Conservation (phyloP, 257 asterid species). For the Pogostemon cablin region DNA sequence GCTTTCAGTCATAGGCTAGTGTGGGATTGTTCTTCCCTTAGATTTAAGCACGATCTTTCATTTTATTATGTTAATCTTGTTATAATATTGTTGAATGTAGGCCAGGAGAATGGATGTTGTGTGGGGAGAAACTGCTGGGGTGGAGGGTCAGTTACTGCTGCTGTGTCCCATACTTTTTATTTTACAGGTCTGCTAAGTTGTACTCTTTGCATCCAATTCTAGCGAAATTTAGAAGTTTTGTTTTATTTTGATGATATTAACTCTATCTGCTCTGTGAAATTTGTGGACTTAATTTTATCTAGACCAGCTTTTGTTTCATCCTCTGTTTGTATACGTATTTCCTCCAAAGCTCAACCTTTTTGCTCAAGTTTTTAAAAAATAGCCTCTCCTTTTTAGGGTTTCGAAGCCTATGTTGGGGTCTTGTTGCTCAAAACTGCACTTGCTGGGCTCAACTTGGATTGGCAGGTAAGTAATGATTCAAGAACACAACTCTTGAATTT, state of each 20-base stretch:
- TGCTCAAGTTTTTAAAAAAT: conserved; percentile 5
- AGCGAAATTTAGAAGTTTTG: background rate
- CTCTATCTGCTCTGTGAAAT: conserved; percentile 17
- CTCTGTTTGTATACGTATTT: background rate
- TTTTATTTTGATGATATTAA: background rate
- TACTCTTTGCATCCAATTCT: background rate
- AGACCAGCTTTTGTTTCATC: conserved; percentile 4
- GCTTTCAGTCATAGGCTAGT: conserved; percentile 13
- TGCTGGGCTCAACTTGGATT: conserved; percentile 68
- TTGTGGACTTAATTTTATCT: conserved; percentile 18
- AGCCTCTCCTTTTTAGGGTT: conserved; percentile 55
- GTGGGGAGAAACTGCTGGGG: conserved; percentile 99
- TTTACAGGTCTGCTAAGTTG: conserved; percentile 62
- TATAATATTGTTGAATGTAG: conserved; percentile 43
- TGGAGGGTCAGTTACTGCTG: conserved; percentile 82
- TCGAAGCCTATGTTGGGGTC: conserved; percentile 90
- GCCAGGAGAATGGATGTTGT: conserved; percentile 99
- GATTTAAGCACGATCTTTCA: conserved; percentile 10
- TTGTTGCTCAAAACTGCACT: conserved; percentile 82
- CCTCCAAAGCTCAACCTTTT: background rate
- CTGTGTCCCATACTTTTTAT: conserved; percentile 73
- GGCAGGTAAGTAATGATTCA: conserved; percentile 68
- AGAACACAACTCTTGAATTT: background rate
- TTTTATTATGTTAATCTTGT: conserved; percentile 14
- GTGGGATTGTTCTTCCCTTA: conserved; percentile 17